These are phyloP conservation scores for Sugiyamaella qingdaonensis DNA, from an alignment of 805 yeast species.

Conservation along the genomic window DNA sequence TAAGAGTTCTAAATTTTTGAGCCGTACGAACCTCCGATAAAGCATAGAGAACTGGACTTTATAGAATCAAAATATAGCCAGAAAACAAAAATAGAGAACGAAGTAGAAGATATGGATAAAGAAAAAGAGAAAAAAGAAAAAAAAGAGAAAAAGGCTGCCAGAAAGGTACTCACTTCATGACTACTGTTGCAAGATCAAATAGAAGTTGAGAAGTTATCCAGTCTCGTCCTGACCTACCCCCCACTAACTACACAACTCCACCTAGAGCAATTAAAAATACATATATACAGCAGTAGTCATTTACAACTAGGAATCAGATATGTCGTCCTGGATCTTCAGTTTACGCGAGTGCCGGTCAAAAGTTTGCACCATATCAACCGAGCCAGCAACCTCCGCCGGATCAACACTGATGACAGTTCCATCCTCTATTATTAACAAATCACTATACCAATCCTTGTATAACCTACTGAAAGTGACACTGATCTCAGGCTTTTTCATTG, in stretches of 20 bases:
- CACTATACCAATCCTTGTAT: neutral
- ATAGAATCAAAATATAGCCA: no score
- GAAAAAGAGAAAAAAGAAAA: neutral
- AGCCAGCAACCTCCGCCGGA: constrained; percentile 48
- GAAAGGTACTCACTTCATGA: no score
- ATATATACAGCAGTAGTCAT: neutral
- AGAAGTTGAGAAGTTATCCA: no score
- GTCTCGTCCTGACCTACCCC: no score
- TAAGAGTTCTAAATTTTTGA: neutral
- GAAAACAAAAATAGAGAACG: no score
- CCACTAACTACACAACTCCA: no score
- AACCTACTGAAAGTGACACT: constrained; percentile 60
- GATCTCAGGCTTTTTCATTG: constrained; percentile 54
- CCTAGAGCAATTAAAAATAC: no score
- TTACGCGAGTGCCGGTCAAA: constrained; percentile 82
- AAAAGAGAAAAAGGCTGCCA: no score
- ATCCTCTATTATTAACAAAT: constrained; percentile 44
- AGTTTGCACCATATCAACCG: constrained; percentile 58
- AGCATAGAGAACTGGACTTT: no score
- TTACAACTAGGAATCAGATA: constrained; percentile 32
- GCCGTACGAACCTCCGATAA: neutral
- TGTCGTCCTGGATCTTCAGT: constrained; percentile 68
- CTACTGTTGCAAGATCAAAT: no score
- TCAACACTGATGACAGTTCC: constrained; percentile 65
- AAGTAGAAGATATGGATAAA: no score